Evolutionary conservation across 2,329 filamentous ascomycete genomes (phyloP).

Genomic region (Monosporascus sp.): DNA sequence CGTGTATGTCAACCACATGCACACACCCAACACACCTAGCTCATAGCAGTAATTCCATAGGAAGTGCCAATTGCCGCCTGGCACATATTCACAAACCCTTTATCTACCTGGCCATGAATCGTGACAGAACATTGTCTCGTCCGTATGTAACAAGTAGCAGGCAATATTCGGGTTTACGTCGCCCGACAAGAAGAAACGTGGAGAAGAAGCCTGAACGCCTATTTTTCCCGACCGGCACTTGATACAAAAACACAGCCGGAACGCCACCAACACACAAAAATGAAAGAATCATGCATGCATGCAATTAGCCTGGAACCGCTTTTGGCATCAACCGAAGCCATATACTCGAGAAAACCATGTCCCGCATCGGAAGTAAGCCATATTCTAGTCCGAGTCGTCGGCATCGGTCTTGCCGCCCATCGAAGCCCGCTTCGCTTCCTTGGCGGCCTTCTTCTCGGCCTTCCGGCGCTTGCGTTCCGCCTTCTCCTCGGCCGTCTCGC

Average conservation of each 20-base stretch:
- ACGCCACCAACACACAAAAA: neutral
- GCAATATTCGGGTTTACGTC: neutral
- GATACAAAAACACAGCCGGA: neutral
- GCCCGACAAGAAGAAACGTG: neutral
- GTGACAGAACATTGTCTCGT: neutral
- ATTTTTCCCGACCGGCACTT: neutral
- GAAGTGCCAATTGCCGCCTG: no score
- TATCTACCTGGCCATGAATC: no score
- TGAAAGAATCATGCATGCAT: neutral
- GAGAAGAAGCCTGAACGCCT: neutral
- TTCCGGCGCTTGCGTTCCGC: conserved; percentile 55
- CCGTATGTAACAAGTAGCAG: neutral
- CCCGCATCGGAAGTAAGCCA: neutral
- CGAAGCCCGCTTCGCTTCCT: conserved; percentile 50
- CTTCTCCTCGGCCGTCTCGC: conserved; percentile 66
- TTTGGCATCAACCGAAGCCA: conserved; percentile 21
- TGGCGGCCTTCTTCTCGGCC: conserved; percentile 55
- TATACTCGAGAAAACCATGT: conserved; percentile 9
- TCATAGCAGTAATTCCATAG: no score
- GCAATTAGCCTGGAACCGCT: conserved; percentile 7
- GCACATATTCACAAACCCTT: no score
- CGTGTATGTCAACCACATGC: no score
- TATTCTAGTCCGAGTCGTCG: conserved; percentile 46
- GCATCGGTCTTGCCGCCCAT: conserved; percentile 47
- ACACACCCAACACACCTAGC: no score